These are phyloP conservation scores for Kuraishia molischiana DNA, from an alignment of 805 yeast genomes.

Conservation along the genomic window DNA sequence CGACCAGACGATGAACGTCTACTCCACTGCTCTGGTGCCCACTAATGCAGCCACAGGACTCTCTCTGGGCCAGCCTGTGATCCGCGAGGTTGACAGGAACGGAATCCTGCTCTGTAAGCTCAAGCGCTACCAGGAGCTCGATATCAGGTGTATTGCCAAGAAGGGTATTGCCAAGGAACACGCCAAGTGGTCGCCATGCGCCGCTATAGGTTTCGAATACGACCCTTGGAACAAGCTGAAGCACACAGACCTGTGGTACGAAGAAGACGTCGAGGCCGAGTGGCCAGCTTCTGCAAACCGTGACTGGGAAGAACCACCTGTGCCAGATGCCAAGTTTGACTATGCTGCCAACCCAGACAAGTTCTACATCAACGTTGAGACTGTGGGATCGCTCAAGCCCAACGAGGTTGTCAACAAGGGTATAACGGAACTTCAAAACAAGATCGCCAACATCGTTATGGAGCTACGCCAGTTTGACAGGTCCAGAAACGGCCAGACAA, in stretches of 20 bases:
- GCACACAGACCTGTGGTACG: slow-evolving; percentile 96
- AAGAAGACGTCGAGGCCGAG: slow-evolving; percentile 76
- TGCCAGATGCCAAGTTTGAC: slow-evolving; percentile 79
- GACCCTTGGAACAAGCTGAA: slow-evolving; percentile 98
- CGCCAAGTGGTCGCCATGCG: slow-evolving; percentile 96
- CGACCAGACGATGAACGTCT: slow-evolving; percentile 82
- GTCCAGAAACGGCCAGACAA: slow-evolving; percentile 39
- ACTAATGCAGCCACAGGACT: slow-evolving; percentile 16
- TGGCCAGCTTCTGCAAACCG: slow-evolving; percentile 90
- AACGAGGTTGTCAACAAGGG: slow-evolving; percentile 85
- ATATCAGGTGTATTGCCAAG: slow-evolving; percentile 88
- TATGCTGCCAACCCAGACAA: slow-evolving; percentile 71
- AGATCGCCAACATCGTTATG: slow-evolving; percentile 78
- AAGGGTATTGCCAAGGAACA: slow-evolving; percentile 97
- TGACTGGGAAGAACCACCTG: slow-evolving; percentile 94
- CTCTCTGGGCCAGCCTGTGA: slow-evolving; percentile 76
- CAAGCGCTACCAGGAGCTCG: slow-evolving; percentile 85
- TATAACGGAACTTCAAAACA: slow-evolving; percentile 75
- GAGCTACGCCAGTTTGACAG: slow-evolving; percentile 44
- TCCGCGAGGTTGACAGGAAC: slow-evolving; percentile 59
- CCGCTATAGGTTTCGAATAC: slow-evolving; percentile 93
- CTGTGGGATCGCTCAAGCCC: slow-evolving; percentile 83
- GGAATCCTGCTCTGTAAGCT: slow-evolving; percentile 91
- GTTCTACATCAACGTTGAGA: slow-evolving; percentile 85
- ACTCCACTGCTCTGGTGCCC: slow-evolving; percentile 68